Base-by-base conservation (phyloP, 2,329 filamentous ascomycete genomes). In the Acrocalymma vagum region DNA sequence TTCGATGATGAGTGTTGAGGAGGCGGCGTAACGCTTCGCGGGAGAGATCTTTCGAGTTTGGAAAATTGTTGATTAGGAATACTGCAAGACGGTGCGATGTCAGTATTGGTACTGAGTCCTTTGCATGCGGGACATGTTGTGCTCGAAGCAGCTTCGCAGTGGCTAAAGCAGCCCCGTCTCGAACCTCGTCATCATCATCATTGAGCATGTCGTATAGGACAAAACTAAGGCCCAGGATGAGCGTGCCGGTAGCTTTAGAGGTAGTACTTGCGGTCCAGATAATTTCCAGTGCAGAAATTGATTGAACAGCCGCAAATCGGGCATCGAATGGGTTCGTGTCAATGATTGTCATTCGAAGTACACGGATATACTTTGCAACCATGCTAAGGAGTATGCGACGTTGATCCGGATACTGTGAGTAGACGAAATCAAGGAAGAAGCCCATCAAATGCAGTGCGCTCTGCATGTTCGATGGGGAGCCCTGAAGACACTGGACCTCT, bases 101-200 rank as follows among this genome's bases (percentile, higher is more conserved):
- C 17, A 78, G 73, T 16, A 81, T 51, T 0, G 81, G 77, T 3
- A 78, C 74, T 2, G 78, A 56, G 5, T 68, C 58, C 11, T 71
- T 58, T 11, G 57, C 52, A 6, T 50, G 51, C 1, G 5, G 7
- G 20, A 27, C 15, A 15, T 41, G 5, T 18, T 55, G 29, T 23
- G 56, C 20, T 9, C 29, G 71, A 6, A 85, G 53, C 16, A 88
- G 65, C 15, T 60, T 63, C 5, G 70, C 63, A 0, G 78, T 74
- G 1, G 81, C 77, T 0, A 55, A 45, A 3, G 85, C 81, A 6
- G 85, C 86, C 1, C 81, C 66, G 22, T 86, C 80, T 29, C 93
- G 83, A 49, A 96, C 81, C 42, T 96, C 91, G 48, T 96, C 90
- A 62, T 97, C 93, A 62, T 97, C 93, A 62, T 97, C 94, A 61